Evolutionary conservation across 345 rosid species (phyloP).

Genomic region (Citrus sp.): DNA sequence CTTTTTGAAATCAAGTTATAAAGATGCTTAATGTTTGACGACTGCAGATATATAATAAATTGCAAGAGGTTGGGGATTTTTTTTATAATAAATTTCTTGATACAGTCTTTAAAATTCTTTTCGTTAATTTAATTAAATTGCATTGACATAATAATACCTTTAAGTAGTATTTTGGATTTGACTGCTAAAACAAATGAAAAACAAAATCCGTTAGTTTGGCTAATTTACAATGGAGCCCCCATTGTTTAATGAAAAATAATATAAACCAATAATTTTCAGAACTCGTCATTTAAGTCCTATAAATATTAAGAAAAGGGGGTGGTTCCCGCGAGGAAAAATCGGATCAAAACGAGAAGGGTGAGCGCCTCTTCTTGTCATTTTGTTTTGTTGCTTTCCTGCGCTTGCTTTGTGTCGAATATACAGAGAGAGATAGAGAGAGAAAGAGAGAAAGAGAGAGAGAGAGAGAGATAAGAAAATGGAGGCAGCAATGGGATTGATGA

Average conservation of each 20-base stretch:
- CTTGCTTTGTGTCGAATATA: background rate
- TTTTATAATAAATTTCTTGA: no score
- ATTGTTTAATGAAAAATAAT: background rate
- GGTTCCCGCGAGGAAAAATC: slow-evolving; percentile 32
- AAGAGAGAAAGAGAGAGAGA: no score
- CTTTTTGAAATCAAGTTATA: background rate
- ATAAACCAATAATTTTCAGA: background rate
- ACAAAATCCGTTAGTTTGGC: background rate
- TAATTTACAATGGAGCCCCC: background rate
- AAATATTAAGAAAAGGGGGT: background rate
- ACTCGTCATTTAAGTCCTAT: background rate
- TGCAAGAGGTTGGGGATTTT: no score
- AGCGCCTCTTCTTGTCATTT: slow-evolving; percentile 10
- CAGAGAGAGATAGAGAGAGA: no score
- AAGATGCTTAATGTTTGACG: background rate
- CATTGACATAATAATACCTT: no score
- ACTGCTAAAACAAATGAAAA: no score
- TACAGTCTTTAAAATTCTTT: no score
- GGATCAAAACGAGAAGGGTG: slow-evolving; percentile 23
- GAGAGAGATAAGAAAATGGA: background rate
- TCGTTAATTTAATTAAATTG: no score
- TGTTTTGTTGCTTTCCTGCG: no score
- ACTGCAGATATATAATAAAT: no score
- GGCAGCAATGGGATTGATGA: slow-evolving; percentile 85
- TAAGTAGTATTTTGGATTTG: no score